phyloP scores from a whole-genome alignment of 805 yeast species.

The Lipomyces oligophaga region DNA sequence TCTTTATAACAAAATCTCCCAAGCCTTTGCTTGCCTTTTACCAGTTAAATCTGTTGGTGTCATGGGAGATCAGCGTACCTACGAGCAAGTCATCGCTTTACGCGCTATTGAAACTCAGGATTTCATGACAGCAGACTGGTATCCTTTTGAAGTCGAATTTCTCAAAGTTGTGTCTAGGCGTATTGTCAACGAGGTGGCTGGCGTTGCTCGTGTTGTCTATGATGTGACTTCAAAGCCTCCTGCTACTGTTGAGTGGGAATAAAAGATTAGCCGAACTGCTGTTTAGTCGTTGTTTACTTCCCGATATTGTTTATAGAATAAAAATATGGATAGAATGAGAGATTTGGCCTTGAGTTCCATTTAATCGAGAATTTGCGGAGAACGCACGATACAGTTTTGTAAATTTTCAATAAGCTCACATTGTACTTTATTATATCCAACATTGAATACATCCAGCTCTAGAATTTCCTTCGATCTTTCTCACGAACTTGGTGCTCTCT shows the following conservation, averaged over 20 bases:
- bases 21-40: constrained; percentile 93
- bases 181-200: constrained; percentile 97
- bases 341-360: too few species aligned
- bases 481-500: too few species aligned
- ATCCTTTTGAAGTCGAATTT: constrained; percentile 84
- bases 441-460: too few species aligned
- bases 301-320: too few species aligned
- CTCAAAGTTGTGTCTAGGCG: constrained; percentile 90
- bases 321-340: too few species aligned
- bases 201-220: constrained; percentile 98
- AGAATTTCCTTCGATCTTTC: too few species aligned
- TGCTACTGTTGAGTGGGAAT: constrained; percentile 99
- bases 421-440: too few species aligned
- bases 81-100: constrained; percentile 97
- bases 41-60: constrained; percentile 99
- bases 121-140: constrained; percentile 99
- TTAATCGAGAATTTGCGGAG: too few species aligned
- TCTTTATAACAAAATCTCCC: constrained; percentile 85
- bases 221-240: constrained; percentile 99
- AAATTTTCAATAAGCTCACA: too few species aligned
- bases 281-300: too few species aligned
- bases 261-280: too few species aligned
- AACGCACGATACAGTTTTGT: too few species aligned
- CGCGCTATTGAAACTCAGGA: constrained; percentile 97
- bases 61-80: constrained; percentile 99